Evolutionary conservation across 2,329 filamentous ascomycete genomes (phyloP).

Genomic region (Fusarium sp.): DNA sequence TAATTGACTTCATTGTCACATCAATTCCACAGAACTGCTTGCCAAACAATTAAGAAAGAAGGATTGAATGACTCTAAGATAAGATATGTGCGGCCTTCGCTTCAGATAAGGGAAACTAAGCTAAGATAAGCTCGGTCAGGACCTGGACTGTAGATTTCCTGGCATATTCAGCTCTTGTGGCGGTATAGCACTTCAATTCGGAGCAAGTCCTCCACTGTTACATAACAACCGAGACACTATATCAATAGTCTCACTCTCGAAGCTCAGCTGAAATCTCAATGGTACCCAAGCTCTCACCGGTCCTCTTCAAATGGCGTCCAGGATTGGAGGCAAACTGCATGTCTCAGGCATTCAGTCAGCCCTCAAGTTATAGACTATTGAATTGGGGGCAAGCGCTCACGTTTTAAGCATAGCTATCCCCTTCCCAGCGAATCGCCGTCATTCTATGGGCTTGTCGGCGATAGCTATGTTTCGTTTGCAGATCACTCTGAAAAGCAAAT

Average conservation of each 20-base stretch:
- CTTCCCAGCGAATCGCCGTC: too few species aligned
- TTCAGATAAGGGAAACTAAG: background rate
- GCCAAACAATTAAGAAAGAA: too few species aligned
- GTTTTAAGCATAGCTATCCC: too few species aligned
- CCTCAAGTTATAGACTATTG: too few species aligned
- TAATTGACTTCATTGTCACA: background rate
- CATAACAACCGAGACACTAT: background rate
- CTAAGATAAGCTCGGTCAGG: background rate
- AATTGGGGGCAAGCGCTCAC: background rate
- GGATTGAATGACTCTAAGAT: background rate
- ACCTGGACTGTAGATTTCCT: too few species aligned
- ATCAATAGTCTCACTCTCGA: background rate
- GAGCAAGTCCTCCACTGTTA: background rate
- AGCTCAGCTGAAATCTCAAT: background rate
- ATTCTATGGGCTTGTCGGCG: too few species aligned
- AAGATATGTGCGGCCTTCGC: too few species aligned
- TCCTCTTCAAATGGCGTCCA: accelerated
- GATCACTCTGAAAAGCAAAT: background rate
- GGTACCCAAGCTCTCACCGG: background rate
- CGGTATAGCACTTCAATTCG: too few species aligned
- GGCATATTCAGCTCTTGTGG: too few species aligned
- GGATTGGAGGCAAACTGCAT: background rate
- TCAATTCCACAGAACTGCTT: too few species aligned
- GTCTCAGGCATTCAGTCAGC: background rate
- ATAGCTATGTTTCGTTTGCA: too few species aligned